phyloP scores from a whole-genome alignment of 108 stramenopile species.

The Stephanodiscus minutulus region DNA sequence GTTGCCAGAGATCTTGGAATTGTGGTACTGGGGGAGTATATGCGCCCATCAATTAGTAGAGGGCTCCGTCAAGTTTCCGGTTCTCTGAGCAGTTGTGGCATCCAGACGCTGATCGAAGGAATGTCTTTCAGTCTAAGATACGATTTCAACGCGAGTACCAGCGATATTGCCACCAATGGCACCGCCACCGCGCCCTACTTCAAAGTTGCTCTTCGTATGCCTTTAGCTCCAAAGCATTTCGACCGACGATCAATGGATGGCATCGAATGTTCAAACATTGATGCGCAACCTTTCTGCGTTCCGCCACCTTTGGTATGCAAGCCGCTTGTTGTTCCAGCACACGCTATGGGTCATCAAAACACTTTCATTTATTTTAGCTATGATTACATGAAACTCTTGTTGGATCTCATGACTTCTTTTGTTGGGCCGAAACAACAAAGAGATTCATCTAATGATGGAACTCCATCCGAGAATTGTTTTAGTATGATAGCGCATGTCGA shows the following conservation, averaged over 20 bases:
- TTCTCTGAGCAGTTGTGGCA: slow-evolving; percentile 34
- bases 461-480: slow-evolving; percentile 38
- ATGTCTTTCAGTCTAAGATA: slow-evolving; percentile 72
- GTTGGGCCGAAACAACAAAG: slow-evolving; percentile 44
- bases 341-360: slow-evolving; percentile 53
- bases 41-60: slow-evolving; percentile 22
- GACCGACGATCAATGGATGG: slow-evolving; percentile 31
- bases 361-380: slow-evolving; percentile 62
- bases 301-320: slow-evolving; percentile 63
- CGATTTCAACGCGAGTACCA: slow-evolving; percentile 57
- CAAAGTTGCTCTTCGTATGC: slow-evolving; percentile 51
- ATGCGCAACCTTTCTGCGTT: slow-evolving; percentile 53
- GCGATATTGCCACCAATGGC: neutral
- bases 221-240: slow-evolving; percentile 50
- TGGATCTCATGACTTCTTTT: slow-evolving; percentile 41
- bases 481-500: slow-evolving; percentile 53
- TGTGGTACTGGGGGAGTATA: slow-evolving; percentile 44
- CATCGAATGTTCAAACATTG: slow-evolving; percentile 52
- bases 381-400: slow-evolving; percentile 61
- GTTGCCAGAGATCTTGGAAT: slow-evolving; percentile 62
- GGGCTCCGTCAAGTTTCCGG: slow-evolving; percentile 51
- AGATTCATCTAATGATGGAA: slow-evolving; percentile 16
- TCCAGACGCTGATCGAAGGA: slow-evolving; percentile 65
- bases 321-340: slow-evolving; percentile 45
- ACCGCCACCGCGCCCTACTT: slow-evolving; percentile 42